Evolutionary conservation across 2,329 filamentous ascomycete genomes (phyloP).

Genomic region (Furcasterigmium sp.): DNA sequence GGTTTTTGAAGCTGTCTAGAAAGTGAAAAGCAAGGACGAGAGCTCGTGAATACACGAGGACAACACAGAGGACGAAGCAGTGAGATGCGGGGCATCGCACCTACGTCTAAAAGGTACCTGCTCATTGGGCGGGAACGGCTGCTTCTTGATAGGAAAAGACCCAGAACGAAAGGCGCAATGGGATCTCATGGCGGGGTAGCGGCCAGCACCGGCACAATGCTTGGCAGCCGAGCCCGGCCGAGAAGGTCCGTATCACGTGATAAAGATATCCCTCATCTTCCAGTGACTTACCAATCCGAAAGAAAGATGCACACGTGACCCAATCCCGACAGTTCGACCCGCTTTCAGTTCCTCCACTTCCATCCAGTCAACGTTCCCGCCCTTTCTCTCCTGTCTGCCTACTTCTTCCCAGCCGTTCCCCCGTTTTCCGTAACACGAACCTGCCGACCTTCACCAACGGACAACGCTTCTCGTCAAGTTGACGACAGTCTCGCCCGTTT

Average conservation of each 20-base stretch:
- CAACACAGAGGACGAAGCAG: slow-evolving; percentile 17
- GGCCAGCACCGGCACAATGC: slow-evolving; percentile 2
- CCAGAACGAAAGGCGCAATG: not conserved
- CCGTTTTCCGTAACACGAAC: not conserved
- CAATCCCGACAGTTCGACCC: too few relatives aligned
- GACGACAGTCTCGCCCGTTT: not conserved
- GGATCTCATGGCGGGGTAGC: slow-evolving; percentile 1
- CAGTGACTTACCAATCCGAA: not conserved
- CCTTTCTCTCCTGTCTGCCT: not conserved
- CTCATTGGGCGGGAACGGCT: slow-evolving; percentile 3
- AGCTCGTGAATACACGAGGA: slow-evolving; percentile 5
- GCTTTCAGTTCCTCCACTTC: too few relatives aligned
- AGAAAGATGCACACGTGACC: not conserved
- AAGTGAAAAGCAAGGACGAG: slow-evolving; percentile 8
- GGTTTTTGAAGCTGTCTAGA: slow-evolving; percentile 6
- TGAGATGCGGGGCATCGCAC: slow-evolving; percentile 41
- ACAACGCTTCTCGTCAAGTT: not conserved
- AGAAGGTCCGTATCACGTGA: too few relatives aligned
- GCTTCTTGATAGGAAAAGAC: not conserved
- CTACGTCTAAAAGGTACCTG: slow-evolving; percentile 6
- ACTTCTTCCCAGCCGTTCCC: not conserved
- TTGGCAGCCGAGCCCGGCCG: not conserved
- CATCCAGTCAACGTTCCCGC: too few relatives aligned
- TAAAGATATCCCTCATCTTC: too few relatives aligned
- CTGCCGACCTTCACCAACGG: not conserved